Evolutionary conservation across 495 filamentous ascomycete species (phyloP), one percentile per base, ranked within the genome.

Genomic region (Aspergillus asperescens): DNA sequence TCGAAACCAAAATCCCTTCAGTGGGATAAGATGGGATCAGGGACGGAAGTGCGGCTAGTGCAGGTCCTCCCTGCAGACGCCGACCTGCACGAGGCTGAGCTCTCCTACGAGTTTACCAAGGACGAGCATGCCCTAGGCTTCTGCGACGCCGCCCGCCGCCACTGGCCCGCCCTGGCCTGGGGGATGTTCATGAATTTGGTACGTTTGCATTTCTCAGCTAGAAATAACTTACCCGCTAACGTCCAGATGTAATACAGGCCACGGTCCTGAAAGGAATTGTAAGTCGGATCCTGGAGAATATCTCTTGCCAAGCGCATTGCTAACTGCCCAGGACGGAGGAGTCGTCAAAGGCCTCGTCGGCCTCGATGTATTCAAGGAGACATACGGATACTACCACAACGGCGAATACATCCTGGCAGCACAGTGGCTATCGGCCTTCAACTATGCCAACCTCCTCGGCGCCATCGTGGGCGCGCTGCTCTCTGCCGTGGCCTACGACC

Each of bases 401-500:
- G 64, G 62, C 29, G 43, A 49, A 9, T 64, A 63, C 41, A 59
- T 67, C 13, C 53, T 69, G 10, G 60, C 60, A 1, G 59, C 66
- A 0, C 57, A 53, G 1, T 69, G 66, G 66, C 38, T 62, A 8
- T 62, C 62, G 0, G 64, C 66, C 12, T 67, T 88, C 59, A 91
- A 92, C 66, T 88, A 88, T 49, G 89, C 89, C 23, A 82, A 83
- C 67, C 74, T 87, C 12, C 72, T 77, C 32, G 89, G 89, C 13
- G 76, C 74, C 20, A 65, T 88, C 58, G 68, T 92, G 47, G 78
- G 77, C 20, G 90, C 87, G 1, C 54, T 69, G 7, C 49, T 51
- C 25, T 62, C 62, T 0, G 66, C 64, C 12, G 25, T 60, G 35
- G 59, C 58, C 5, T 64, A 65, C 23, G 62, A 69, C 19, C 64